Evolutionary conservation across 306 rosid species (phyloP).

Genomic region (Cucurbita argyrosperma): DNA sequence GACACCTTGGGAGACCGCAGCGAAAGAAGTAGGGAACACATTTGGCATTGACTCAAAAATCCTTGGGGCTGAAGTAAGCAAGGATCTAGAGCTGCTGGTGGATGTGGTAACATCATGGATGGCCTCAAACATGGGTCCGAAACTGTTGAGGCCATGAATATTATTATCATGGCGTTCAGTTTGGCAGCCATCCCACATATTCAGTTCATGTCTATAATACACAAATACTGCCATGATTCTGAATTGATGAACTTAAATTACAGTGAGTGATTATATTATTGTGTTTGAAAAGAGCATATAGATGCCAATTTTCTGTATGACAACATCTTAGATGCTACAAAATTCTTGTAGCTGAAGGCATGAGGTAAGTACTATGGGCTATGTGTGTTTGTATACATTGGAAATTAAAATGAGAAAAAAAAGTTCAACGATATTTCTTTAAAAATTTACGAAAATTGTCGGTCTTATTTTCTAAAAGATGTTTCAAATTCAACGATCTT

Average conservation of each 20-base stretch:
- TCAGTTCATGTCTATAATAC: neutral
- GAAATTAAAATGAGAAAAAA: too few species aligned
- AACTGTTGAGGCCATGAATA: slow-evolving; percentile 34
- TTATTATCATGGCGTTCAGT: neutral
- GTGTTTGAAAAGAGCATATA: too few species aligned
- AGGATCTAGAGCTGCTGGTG: slow-evolving; percentile 68
- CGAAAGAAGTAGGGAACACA: slow-evolving; percentile 81
- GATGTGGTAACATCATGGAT: slow-evolving; percentile 70
- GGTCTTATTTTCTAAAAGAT: too few species aligned
- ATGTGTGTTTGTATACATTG: too few species aligned
- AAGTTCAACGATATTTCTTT: too few species aligned
- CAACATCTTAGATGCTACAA: too few species aligned
- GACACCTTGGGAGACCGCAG: slow-evolving; percentile 87
- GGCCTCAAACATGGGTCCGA: slow-evolving; percentile 59
- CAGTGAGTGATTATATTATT: too few species aligned
- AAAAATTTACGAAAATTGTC: too few species aligned
- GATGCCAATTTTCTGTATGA: too few species aligned
- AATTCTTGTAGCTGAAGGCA: too few species aligned
- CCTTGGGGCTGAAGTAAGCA: slow-evolving; percentile 51
- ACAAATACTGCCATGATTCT: neutral
- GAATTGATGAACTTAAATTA: neutral
- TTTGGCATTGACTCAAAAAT: slow-evolving; percentile 56
- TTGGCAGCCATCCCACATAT: neutral
- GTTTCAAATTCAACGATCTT: too few species aligned
- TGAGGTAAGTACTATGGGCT: too few species aligned